phyloP scores from a whole-genome alignment of 2,329 filamentous ascomycete species.

The Colletotrichum euphorbiae region DNA sequence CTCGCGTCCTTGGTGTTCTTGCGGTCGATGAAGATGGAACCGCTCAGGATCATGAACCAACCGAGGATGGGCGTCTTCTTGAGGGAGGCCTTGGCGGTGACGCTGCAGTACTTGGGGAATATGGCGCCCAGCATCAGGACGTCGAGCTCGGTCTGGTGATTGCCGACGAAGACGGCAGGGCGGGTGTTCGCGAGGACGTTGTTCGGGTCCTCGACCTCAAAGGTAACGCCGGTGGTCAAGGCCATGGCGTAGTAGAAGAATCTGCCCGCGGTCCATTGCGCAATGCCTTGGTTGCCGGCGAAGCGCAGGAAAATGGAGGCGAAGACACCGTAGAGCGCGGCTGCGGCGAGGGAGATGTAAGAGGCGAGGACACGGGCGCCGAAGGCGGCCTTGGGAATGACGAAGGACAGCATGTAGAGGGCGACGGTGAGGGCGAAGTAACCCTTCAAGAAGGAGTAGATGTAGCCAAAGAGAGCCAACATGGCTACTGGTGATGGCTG shows the following conservation, averaged over 20 bases:
- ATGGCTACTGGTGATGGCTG: conserved; percentile 45
- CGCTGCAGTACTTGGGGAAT: conserved; percentile 91
- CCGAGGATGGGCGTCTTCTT: conserved; percentile 82
- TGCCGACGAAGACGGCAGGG: conserved; percentile 91
- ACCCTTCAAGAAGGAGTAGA: conserved; percentile 61
- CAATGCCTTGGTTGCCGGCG: conserved; percentile 77
- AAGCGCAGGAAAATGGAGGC: conserved; percentile 78
- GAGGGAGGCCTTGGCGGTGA: conserved; percentile 87
- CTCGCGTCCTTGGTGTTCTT: conserved; percentile 85
- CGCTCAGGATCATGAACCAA: conserved; percentile 92
- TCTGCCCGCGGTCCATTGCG: conserved; percentile 87
- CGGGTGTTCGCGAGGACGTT: conserved; percentile 72
- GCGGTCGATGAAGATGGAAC: conserved; percentile 95
- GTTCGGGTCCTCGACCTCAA: conserved; percentile 76
- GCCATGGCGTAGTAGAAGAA: conserved; percentile 85
- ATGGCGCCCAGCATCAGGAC: conserved; percentile 89
- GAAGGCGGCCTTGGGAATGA: conserved; percentile 72
- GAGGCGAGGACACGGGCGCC: conserved; percentile 75
- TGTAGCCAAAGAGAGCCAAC: conserved; percentile 51
- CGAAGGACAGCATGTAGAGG: conserved; percentile 72
- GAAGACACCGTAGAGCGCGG: conserved; percentile 79
- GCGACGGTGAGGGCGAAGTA: conserved; percentile 63
- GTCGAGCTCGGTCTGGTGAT: conserved; percentile 97
- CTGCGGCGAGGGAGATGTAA: conserved; percentile 71
- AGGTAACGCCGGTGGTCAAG: conserved; percentile 79